A percentile compares a stretch with the other conserved stretches of the same genome.
Evolutionary conservation across 2,329 filamentous ascomycete genomes (phyloP).

Genomic region (Ciborinia camelliae): DNA sequence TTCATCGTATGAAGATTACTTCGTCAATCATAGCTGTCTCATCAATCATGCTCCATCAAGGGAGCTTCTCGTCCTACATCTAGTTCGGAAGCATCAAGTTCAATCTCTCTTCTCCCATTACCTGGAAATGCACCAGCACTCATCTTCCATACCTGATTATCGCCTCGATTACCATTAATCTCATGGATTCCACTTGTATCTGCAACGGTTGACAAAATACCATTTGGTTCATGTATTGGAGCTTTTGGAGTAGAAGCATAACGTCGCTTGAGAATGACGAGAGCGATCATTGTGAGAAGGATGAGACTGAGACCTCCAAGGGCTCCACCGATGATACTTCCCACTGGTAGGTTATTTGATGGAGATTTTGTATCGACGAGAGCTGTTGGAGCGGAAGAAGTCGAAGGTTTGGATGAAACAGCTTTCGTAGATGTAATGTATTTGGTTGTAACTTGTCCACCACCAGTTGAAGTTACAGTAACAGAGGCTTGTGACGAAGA

Average conservation of each 20-base stretch:
- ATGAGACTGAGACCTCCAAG: background rate
- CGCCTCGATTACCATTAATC: background rate
- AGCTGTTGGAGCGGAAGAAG: background rate
- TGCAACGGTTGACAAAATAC: too few species aligned
- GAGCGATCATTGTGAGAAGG: background rate
- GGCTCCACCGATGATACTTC: background rate
- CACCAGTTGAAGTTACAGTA: background rate
- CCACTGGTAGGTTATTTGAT: background rate
- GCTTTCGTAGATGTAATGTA: too few species aligned
- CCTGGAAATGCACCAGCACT: background rate
- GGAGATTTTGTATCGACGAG: background rate
- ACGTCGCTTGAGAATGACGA: background rate
- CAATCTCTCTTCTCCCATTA: background rate
- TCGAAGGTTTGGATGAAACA: too few species aligned
- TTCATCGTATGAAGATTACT: background rate
- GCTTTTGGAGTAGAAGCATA: background rate
- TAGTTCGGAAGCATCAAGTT: background rate
- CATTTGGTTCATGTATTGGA: background rate
- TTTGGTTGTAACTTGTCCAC: too few species aligned
- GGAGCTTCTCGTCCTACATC: background rate
- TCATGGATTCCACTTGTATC: background rate
- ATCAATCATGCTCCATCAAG: too few species aligned
- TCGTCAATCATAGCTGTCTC: background rate
- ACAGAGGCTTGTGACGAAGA: background rate
- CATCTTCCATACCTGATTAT: background rate